Evolutionary conservation across 2,329 filamentous ascomycete genomes (phyloP).

Genomic region (Penicillium brevicompactum): DNA sequence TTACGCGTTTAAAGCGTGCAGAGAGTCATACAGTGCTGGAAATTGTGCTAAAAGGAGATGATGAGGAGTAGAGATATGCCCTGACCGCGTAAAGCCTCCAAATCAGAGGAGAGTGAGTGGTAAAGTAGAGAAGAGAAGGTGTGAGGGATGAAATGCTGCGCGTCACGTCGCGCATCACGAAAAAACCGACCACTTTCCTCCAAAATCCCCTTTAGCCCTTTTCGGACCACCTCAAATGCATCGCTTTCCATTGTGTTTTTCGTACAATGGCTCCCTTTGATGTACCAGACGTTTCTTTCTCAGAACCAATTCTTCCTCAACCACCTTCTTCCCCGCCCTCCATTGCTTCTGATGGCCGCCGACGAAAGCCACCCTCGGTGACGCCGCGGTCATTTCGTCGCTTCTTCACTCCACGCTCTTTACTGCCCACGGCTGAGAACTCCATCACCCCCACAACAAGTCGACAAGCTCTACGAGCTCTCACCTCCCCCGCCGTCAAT

Average conservation of each 20-base stretch:
- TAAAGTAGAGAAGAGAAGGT: not conserved
- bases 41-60: too few relatives aligned
- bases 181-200: constrained; percentile 14
- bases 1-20: not conserved
- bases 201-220: constrained; percentile 21
- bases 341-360: not conserved
- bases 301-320: constrained; percentile 37
- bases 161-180: constrained; percentile 31
- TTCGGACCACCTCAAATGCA: constrained; percentile 15
- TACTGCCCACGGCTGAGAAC: constrained; percentile 38
- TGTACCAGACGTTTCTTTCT: constrained; percentile 38
- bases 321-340: constrained; percentile 21
- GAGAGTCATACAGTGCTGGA: not conserved
- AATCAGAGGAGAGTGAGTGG: too few relatives aligned
- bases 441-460: constrained; percentile 41
- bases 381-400: constrained; percentile 27
- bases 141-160: constrained; percentile 14
- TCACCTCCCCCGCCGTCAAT: constrained; percentile 47
- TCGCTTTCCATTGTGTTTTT: constrained; percentile 17
- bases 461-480: constrained; percentile 47
- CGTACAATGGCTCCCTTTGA: constrained; percentile 36
- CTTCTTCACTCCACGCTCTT: constrained; percentile 54
- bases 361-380: not conserved
- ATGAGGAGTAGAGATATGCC: too few relatives aligned
- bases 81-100: too few relatives aligned